Evolutionary conservation across 176 grass and related monocot species (phyloP).

Genomic region (Cenchrus americanus): DNA sequence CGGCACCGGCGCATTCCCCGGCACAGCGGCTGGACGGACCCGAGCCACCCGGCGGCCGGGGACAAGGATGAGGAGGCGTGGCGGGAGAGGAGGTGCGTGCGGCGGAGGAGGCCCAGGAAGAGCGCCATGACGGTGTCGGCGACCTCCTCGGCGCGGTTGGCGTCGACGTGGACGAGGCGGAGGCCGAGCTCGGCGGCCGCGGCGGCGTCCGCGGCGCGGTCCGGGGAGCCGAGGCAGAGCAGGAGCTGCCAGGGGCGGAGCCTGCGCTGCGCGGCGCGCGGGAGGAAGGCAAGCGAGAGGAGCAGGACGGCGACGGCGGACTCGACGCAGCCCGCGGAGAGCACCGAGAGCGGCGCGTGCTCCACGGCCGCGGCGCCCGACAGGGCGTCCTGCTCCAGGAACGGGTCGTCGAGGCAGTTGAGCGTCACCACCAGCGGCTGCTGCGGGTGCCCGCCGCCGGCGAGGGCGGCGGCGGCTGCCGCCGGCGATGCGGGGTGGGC

Average conservation of each 20-base stretch:
- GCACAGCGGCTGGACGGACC: slow-evolving; percentile 81
- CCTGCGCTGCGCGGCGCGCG: slow-evolving; percentile 81
- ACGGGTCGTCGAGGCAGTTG: slow-evolving; percentile 84
- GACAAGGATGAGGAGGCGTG: slow-evolving; percentile 64
- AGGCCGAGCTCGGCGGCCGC: slow-evolving; percentile 84
- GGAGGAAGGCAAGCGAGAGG: slow-evolving; percentile 81
- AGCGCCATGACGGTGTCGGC: slow-evolving; percentile 96
- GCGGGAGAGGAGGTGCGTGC: slow-evolving; percentile 80
- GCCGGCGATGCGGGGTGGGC: slow-evolving; percentile 36
- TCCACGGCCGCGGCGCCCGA: slow-evolving; percentile 68
- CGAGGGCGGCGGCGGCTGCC: background rate
- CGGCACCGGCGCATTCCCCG: slow-evolving; percentile 84
- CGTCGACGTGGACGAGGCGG: slow-evolving; percentile 77
- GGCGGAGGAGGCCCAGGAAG: slow-evolving; percentile 81
- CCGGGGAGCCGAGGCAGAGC: slow-evolving; percentile 78
- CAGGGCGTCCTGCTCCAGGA: slow-evolving; percentile 70
- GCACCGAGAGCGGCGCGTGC: slow-evolving; percentile 68
- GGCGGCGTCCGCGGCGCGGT: slow-evolving; percentile 71
- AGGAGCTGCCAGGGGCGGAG: slow-evolving; percentile 91
- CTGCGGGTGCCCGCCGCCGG: slow-evolving; percentile 31
- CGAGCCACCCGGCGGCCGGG: slow-evolving; percentile 65
- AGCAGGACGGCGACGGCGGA: slow-evolving; percentile 69
- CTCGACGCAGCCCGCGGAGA: slow-evolving; percentile 66
- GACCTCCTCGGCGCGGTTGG: slow-evolving; percentile 80
- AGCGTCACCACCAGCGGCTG: slow-evolving; percentile 72